Base-by-base conservation (phyloP, 352 stramenopile genomes). In the Phytopythium aichiense region DNA sequence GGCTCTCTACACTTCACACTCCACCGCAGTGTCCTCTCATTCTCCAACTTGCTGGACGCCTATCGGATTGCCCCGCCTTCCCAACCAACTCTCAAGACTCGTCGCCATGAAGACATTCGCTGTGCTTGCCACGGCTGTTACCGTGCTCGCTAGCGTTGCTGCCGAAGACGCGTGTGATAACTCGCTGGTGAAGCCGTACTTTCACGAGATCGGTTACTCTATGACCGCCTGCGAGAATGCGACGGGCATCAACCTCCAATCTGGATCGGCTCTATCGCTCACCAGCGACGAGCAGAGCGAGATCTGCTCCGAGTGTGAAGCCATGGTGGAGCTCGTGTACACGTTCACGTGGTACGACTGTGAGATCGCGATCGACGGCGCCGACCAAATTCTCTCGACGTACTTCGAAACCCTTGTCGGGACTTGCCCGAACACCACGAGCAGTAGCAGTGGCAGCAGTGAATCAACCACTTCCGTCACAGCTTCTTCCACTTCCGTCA, bases 341-440 rank as follows among this genome's bases (percentile, higher is more conserved):
- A 54, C 56, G 4, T 48, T 68, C 43, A 58, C 46, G 11, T 68
- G 63, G 63, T 54, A 53, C 13, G 56, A 68, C 56, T 68, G 63
- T 22, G 60, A 61, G 40, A 63, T 68, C 30, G 60, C 56, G 50
- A 45, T 68, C 28, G 63, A 56, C 11, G 63, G 63, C 28, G 60
- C 35, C 11, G 51, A 68, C 38, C 63, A 68, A 42, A 57, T 56
- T 8, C 50, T 68, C 7, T 60, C 56, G 7, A 51, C 63, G 48
- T 68, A 68, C 57, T 68, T 64, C 33, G 45, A 68, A 31, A 64
- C 52, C 18, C 48, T 68, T 16, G 54, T 68, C 9, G 63, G 55
- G 12, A 42, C 50, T 11, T 68, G 63, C 30, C 1, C 16, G 12
- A 58, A 58, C 35, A 33, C 46, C 16, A 63, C 31, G 13, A 18